phyloP scores from a whole-genome alignment of 164 flowering plant species.

The Echeveria elegans region DNA sequence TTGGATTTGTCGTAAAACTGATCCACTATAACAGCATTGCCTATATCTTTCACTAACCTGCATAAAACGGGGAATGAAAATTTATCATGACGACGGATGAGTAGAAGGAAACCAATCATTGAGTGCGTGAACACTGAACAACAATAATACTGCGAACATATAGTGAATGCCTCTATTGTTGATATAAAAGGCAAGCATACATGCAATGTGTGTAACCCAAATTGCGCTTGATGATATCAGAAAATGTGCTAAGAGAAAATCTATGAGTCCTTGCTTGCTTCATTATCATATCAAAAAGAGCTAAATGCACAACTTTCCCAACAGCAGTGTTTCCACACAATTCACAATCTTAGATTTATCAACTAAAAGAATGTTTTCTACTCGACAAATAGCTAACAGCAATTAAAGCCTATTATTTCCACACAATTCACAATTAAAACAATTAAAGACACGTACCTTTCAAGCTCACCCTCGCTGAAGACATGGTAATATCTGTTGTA shows the following conservation, averaged over 20 bases:
- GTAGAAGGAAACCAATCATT: not conserved
- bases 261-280: not conserved
- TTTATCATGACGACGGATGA: not conserved
- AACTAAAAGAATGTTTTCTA: not conserved
- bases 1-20: slow-evolving; percentile 90
- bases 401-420: too few relatives aligned
- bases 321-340: too few relatives aligned
- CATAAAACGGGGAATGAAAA: slow-evolving; percentile 11
- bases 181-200: not conserved
- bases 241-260: not conserved
- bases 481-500: slow-evolving; percentile 96
- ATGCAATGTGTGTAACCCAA: not conserved
- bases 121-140: not conserved
- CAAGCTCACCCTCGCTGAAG: slow-evolving; percentile 92
- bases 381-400: not conserved
- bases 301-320: too few relatives aligned
- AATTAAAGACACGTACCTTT: slow-evolving; percentile 39
- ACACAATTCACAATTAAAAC: not conserved
- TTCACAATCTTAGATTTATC: not conserved
- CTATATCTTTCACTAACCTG: slow-evolving; percentile 67
- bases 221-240: not conserved
- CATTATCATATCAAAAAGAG: too few relatives aligned
- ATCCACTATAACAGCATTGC: slow-evolving; percentile 58
- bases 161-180: not conserved
- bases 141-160: not conserved